Base-by-base conservation (phyloP, 345 rosid species). In the Gossypioides kirkii region DNA sequence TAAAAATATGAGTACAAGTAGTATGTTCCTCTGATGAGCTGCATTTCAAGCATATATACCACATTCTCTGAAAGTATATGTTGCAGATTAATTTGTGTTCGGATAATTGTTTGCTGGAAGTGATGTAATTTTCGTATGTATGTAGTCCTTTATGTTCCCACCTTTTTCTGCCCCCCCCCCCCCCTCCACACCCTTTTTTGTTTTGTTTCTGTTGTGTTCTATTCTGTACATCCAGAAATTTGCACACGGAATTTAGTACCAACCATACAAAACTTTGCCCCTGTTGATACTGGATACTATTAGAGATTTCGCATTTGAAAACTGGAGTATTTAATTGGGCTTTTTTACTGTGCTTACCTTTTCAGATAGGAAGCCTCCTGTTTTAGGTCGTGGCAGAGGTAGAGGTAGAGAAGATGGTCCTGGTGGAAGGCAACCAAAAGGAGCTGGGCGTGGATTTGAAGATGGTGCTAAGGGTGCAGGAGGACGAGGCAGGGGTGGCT, bases 361-460 rank as follows among this genome's bases (percentile, higher is more conserved):
- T 10, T 18, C 79, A 90, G 96, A 90, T 81, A 88, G 93, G 69
- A 90, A 71, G 79, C 93, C 96, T 73, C 61, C 61, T 55, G 93
- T 91, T 0, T 87, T 90, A 0, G 90, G 93, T 22, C 93, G 91
- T 45, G 61, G 61, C 61, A 55, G 28, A 82, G 96, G 93, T 63
- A 87, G 96, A 78, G 93, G 96, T 22, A 86, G 96, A 84, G 96
- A 88, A 61, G 93, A 90, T 28, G 89, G 84, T 71, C 60, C 86
- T 25, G 85, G 49, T 75, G 90, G 89, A 73, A 86, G 91, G 79
- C 86, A 80, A 71, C 64, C 83, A 49, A 88, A 80, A 79, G 93
- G 91, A 61, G 80, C 82, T 49, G 91, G 96, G 38, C 90, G 90
- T 76, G 91, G 92, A 16, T 80, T 90, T 26, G 96, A 90, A 73